A percentile compares a stretch with the other conserved stretches of the same genome.
These are phyloP conservation scores for Cercospora zeae-maydis DNA, from an alignment of 2,329 filamentous ascomycete species.

Conservation along the genomic window DNA sequence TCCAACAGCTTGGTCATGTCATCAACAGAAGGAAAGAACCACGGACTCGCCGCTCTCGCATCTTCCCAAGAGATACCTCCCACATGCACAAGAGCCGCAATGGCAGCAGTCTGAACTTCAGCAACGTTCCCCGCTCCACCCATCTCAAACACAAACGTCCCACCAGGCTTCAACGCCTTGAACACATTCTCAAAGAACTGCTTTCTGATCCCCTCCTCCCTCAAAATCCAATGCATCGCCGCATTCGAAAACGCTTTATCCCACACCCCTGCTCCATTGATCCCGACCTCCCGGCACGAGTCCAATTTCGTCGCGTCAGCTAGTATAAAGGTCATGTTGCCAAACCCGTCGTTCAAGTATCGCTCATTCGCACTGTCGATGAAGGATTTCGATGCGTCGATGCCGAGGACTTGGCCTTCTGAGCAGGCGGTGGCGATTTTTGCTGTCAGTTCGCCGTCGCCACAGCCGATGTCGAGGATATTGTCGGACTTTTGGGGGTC, in stretches of 20 bases:
- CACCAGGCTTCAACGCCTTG: conserved; percentile 53
- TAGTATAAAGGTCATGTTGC: conserved; percentile 32
- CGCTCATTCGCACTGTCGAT: conserved; percentile 36
- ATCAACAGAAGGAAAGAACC: conserved; percentile 67
- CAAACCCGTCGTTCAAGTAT: conserved; percentile 13
- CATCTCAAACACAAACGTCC: conserved; percentile 65
- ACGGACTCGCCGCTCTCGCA: conserved; percentile 55
- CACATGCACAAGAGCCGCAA: conserved; percentile 50
- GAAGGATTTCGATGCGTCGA: conserved; percentile 43
- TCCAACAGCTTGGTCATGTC: conserved; percentile 50
- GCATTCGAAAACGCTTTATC: conserved; percentile 45
- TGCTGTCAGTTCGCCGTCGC: conserved; percentile 42
- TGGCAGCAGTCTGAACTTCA: conserved; percentile 59
- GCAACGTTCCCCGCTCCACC: conserved; percentile 66
- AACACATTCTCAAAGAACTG: conserved; percentile 54
- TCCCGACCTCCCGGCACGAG: conserved; percentile 16
- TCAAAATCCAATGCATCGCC: conserved; percentile 50
- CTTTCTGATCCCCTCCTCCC: conserved; percentile 42
- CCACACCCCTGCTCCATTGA: conserved; percentile 26
- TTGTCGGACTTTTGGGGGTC: conserved; percentile 34
- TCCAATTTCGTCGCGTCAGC: conserved; percentile 35
- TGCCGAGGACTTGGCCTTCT: conserved; percentile 36
- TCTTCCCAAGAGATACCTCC: conserved; percentile 49
- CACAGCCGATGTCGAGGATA: conserved; percentile 43
- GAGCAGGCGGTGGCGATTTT: conserved; percentile 34